Conservation (phyloP, 2,329 filamentous ascomycete genomes). For the Aspergillus costaricaensis region DNA sequence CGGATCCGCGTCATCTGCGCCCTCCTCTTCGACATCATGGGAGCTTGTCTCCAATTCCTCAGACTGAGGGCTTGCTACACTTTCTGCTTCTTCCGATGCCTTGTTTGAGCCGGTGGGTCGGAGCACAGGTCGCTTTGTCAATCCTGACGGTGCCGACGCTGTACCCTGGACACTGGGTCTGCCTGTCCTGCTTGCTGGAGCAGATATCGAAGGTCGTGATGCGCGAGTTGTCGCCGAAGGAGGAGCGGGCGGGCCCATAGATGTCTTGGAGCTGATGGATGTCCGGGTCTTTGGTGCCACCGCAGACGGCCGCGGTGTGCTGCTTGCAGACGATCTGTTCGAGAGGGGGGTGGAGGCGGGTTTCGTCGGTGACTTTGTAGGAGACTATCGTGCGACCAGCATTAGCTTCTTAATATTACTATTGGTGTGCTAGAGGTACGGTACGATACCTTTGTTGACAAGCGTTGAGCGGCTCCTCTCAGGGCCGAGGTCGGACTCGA, state of each 20-base stretch:
- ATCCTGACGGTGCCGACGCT: slow-evolving; percentile 24
- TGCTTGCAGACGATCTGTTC: slow-evolving; percentile 40
- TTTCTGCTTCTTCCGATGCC: slow-evolving; percentile 30
- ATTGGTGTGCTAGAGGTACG: background rate
- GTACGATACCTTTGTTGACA: slow-evolving; percentile 40
- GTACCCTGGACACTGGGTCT: slow-evolving; percentile 33
- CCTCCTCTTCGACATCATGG: slow-evolving; percentile 27
- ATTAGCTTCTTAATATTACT: slow-evolving; percentile 2
- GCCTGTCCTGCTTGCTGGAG: slow-evolving; percentile 35
- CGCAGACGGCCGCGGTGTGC: slow-evolving; percentile 56
- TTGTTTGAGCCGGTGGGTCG: slow-evolving; percentile 31
- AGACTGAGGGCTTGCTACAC: slow-evolving; percentile 27
- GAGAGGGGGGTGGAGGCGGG: slow-evolving; percentile 61
- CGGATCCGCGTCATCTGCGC: slow-evolving; percentile 22
- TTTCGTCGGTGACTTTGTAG: slow-evolving; percentile 78
- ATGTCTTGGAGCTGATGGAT: slow-evolving; percentile 59
- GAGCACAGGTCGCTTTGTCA: slow-evolving; percentile 38
- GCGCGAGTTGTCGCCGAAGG: slow-evolving; percentile 33
- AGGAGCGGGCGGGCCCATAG: slow-evolving; percentile 66
- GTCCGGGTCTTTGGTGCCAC: slow-evolving; percentile 56
- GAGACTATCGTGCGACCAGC: slow-evolving; percentile 56
- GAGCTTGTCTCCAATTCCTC: slow-evolving; percentile 35
- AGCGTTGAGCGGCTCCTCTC: slow-evolving; percentile 46
- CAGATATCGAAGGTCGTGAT: slow-evolving; percentile 44
- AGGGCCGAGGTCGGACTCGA: slow-evolving; percentile 71